phyloP scores from a whole-genome alignment of 192 early-diverging fungal genomes.

The Backusella luteola region DNA sequence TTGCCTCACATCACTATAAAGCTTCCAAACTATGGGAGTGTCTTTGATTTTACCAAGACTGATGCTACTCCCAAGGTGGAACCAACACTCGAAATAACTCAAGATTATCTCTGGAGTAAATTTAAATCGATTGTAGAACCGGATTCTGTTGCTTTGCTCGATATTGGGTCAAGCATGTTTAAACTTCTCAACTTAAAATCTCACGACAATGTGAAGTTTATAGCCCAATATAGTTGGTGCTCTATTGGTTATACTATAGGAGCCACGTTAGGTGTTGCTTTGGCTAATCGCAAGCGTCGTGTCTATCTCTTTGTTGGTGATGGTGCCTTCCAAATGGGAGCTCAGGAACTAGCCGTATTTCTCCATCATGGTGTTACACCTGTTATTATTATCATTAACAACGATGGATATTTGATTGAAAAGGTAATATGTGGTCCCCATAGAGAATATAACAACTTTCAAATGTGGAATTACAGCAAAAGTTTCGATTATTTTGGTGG shows the following conservation, averaged over 20 bases:
- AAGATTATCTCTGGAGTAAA: conserved; percentile 42
- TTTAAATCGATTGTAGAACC: conserved; percentile 25
- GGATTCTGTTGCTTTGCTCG: conserved; percentile 29
- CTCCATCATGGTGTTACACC: conserved; percentile 43
- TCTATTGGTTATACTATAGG: conserved; percentile 34
- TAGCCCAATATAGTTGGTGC: conserved; percentile 38
- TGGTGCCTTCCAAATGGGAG: conserved; percentile 50
- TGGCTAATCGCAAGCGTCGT: conserved; percentile 36
- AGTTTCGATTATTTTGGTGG: conserved; percentile 42
- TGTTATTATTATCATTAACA: conserved; percentile 48
- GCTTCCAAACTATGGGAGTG: neutral
- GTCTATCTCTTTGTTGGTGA: conserved; percentile 50
- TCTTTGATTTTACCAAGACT: neutral
- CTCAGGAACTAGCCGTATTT: conserved; percentile 44
- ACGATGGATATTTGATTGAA: conserved; percentile 53
- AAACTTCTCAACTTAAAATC: conserved; percentile 31
- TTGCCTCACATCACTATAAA: conserved; percentile 11
- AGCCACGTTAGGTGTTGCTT: conserved; percentile 41
- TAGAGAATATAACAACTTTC: conserved; percentile 43
- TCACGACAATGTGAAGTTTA: conserved; percentile 32
- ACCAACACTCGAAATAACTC: conserved; percentile 22
- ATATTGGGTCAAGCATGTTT: conserved; percentile 42
- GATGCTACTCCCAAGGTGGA: neutral
- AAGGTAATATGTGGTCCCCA: conserved; percentile 39
- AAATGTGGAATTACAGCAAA: conserved; percentile 47